A percentile compares a stretch with the other conserved stretches of the same genome.
phyloP scores from a whole-genome alignment of 164 flowering plant species.

The Buxus sempervirens region DNA sequence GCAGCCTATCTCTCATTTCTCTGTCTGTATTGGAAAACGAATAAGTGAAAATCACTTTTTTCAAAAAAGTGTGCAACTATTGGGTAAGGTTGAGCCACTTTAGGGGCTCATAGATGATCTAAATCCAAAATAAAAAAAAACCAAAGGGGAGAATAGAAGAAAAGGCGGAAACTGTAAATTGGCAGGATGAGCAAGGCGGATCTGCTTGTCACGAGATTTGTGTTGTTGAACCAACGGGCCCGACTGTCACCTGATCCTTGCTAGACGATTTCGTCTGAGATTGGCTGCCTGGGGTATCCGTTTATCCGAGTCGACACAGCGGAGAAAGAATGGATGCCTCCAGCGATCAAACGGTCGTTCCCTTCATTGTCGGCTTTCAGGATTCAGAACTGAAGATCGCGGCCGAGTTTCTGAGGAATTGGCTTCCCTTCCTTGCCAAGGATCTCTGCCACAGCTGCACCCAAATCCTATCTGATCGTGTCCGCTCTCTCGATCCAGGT shows the following conservation, averaged over 20 bases:
- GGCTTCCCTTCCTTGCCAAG: slow-evolving; percentile 70
- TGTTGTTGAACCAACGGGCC: neutral
- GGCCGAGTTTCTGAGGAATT: slow-evolving; percentile 63
- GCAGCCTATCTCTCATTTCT: no score
- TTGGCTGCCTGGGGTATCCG: neutral
- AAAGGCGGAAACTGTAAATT: no score
- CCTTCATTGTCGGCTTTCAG: slow-evolving; percentile 44
- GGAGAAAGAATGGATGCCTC: slow-evolving; percentile 14
- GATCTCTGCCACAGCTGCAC: slow-evolving; percentile 65
- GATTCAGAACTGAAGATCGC: slow-evolving; percentile 62
- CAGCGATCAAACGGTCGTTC: slow-evolving; percentile 26
- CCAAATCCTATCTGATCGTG: slow-evolving; percentile 39
- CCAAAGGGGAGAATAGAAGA: no score
- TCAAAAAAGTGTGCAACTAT: no score
- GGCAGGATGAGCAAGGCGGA: no score
- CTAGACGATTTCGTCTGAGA: no score
- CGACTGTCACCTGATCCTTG: no score
- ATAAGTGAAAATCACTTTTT: no score
- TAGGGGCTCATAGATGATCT: no score
- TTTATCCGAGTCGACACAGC: neutral
- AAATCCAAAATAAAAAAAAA: no score
- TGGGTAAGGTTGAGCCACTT: no score
- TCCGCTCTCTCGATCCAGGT: slow-evolving; percentile 54
- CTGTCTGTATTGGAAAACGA: no score
- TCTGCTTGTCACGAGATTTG: neutral